phyloP scores from a whole-genome alignment of 352 stramenopile species.

The Phytopythium ostracodes region DNA sequence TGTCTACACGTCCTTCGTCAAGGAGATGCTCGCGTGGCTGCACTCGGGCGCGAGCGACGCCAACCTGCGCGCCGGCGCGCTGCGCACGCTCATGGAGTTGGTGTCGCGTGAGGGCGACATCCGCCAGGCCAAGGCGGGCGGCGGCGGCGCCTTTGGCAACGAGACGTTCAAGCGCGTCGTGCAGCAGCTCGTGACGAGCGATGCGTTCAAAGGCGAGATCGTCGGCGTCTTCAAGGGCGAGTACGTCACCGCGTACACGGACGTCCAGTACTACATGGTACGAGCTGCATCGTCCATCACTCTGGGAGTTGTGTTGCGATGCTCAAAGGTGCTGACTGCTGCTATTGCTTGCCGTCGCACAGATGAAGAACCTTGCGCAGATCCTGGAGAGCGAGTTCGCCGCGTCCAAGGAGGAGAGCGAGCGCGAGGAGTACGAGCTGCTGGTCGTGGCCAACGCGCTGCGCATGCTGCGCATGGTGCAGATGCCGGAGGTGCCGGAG shows the following conservation, averaged over 20 bases:
- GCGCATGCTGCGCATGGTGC: slow-evolving; percentile 62
- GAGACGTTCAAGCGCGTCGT: slow-evolving; percentile 83
- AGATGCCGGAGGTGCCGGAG: slow-evolving; percentile 56
- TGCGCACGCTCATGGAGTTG: slow-evolving; percentile 90
- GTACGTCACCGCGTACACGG: slow-evolving; percentile 75
- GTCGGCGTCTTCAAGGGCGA: slow-evolving; percentile 85
- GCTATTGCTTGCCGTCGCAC: slow-evolving; percentile 2
- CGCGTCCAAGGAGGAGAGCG: slow-evolving; percentile 18
- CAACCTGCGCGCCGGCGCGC: slow-evolving; percentile 68
- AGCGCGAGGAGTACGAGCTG: slow-evolving; percentile 36
- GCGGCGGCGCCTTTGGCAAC: slow-evolving; percentile 58
- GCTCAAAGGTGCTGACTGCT: not conserved
- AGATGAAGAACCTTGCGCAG: slow-evolving; percentile 66
- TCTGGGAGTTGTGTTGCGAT: not conserved
- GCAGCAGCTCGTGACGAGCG: slow-evolving; percentile 52
- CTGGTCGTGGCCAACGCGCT: slow-evolving; percentile 65
- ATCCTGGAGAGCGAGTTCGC: slow-evolving; percentile 34
- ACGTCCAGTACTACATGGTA: slow-evolving; percentile 89
- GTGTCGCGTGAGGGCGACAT: slow-evolving; percentile 72
- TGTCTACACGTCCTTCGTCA: slow-evolving; percentile 74
- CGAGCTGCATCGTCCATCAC: not conserved
- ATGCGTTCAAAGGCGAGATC: slow-evolving; percentile 79
- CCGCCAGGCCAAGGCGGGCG: slow-evolving; percentile 9
- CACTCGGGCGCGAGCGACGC: slow-evolving; percentile 38
- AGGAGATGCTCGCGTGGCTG: slow-evolving; percentile 81